phyloP scores from a whole-genome alignment of 257 asterid genomes.

The Phtheirospermum japonicum region DNA sequence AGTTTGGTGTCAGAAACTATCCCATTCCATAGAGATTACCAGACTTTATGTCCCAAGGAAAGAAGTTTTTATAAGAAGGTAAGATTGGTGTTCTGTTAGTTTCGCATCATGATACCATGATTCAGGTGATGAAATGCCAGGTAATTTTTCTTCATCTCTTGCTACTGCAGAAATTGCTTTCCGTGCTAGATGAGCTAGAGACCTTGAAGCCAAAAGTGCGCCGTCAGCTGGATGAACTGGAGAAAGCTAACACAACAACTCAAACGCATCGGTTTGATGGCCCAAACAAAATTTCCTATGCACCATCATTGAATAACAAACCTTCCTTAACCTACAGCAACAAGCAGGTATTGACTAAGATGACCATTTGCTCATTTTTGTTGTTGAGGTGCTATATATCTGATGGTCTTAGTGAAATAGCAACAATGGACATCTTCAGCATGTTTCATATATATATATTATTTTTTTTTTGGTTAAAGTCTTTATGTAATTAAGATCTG shows the following conservation, averaged over 20 bases:
- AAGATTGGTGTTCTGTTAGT: constrained; percentile 19
- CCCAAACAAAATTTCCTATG: constrained; percentile 35
- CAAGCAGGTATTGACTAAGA: constrained; percentile 45
- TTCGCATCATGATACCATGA: constrained; percentile 11
- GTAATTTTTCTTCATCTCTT: constrained; percentile 21
- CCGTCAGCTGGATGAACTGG: constrained; percentile 43
- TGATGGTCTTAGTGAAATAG: background rate
- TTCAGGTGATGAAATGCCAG: constrained; percentile 24
- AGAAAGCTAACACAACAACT: constrained; percentile 38
- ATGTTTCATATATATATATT: too few relatives aligned
- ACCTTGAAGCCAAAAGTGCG: constrained; percentile 60
- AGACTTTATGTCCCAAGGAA: constrained; percentile 43
- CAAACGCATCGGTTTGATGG: constrained; percentile 39
- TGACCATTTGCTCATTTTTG: constrained; percentile 15
- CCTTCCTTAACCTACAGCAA: constrained; percentile 37
- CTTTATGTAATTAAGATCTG: background rate
- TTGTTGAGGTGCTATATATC: background rate
- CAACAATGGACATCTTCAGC: constrained; percentile 11
- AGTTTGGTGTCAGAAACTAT: constrained; percentile 92
- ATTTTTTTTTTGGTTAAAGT: background rate
- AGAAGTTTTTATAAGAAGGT: constrained; percentile 59
- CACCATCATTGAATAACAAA: constrained; percentile 36
- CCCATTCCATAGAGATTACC: constrained; percentile 79
- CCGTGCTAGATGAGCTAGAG: constrained; percentile 80
- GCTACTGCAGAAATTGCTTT: constrained; percentile 49